Conservation (phyloP, 2,329 filamentous ascomycete genomes). For the Microdochium trichocladiopsis region DNA sequence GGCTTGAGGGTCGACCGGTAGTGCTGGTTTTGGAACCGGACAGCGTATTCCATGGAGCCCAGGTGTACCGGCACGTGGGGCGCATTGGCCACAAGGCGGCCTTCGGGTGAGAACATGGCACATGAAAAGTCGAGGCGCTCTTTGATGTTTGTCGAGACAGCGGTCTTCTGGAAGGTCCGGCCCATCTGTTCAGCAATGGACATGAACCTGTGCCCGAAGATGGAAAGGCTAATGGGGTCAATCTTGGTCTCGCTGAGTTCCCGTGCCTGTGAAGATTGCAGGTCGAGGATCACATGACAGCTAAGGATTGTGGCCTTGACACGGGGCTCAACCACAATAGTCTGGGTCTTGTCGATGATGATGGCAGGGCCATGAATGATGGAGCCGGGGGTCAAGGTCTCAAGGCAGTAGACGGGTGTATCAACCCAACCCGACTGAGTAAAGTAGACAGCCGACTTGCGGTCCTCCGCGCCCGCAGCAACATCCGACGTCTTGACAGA, state of each 20-base stretch:
- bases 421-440: conserved; percentile 70
- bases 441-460: conserved; percentile 71
- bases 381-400: conserved; percentile 65
- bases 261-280: conserved; percentile 28
- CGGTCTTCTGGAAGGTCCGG: conserved; percentile 69
- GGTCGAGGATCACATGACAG: conserved; percentile 85
- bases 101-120: conserved; percentile 69
- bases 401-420: conserved; percentile 78
- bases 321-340: conserved; percentile 79
- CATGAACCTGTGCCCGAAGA: conserved; percentile 81
- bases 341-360: conserved; percentile 82
- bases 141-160: conserved; percentile 74
- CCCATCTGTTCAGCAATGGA: conserved; percentile 83
- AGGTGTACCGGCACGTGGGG: conserved; percentile 78
- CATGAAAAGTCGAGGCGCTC: conserved; percentile 80
- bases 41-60: conserved; percentile 80
- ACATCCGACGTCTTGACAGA: conserved; percentile 55
- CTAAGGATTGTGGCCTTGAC: conserved; percentile 71
- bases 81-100: conserved; percentile 71
- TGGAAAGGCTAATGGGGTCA: conserved; percentile 70
- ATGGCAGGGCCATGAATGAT: conserved; percentile 75
- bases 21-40: conserved; percentile 69
- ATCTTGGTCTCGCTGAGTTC: conserved; percentile 34
- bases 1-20: conserved; percentile 72
- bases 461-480: conserved; percentile 53